These are phyloP conservation scores for Chlamydomonas schloesseri DNA, from an alignment of 139 green algal genomes.

Conservation along the genomic window DNA sequence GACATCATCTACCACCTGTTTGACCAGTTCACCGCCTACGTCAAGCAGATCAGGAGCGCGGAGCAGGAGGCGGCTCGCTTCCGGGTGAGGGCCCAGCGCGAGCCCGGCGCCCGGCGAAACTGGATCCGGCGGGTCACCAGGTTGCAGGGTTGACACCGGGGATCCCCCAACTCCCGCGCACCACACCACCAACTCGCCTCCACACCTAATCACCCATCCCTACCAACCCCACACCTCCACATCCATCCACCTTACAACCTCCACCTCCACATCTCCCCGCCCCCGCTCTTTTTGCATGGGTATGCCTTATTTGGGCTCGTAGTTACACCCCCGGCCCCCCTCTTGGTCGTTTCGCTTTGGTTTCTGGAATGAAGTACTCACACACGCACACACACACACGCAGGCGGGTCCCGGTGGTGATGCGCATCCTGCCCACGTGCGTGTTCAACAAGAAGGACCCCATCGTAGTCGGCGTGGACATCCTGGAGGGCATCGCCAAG, in stretches of 20 bases:
- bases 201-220: neutral
- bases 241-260: too few species aligned
- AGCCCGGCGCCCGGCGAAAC: neutral
- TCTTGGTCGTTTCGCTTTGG: too few species aligned
- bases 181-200: too few species aligned
- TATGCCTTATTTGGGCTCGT: too few species aligned
- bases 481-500: conserved; percentile 71
- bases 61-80: conserved; percentile 86
- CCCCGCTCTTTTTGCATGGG: too few species aligned
- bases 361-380: too few species aligned
- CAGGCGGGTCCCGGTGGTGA: conserved; percentile 21
- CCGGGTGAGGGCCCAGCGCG: neutral
- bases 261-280: too few species aligned
- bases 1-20: conserved; percentile 99
- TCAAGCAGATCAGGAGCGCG: conserved; percentile 85
- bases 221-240: too few species aligned
- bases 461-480: conserved; percentile 94
- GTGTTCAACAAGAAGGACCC: conserved; percentile 99
- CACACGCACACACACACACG: neutral
- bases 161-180: too few species aligned
- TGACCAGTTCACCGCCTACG: conserved; percentile 91
- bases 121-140: too few species aligned
- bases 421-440: conserved; percentile 92
- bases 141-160: too few species aligned
- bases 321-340: too few species aligned